Base-by-base conservation (phyloP, 306 rosid genomes). In the Inga oerstediana region DNA sequence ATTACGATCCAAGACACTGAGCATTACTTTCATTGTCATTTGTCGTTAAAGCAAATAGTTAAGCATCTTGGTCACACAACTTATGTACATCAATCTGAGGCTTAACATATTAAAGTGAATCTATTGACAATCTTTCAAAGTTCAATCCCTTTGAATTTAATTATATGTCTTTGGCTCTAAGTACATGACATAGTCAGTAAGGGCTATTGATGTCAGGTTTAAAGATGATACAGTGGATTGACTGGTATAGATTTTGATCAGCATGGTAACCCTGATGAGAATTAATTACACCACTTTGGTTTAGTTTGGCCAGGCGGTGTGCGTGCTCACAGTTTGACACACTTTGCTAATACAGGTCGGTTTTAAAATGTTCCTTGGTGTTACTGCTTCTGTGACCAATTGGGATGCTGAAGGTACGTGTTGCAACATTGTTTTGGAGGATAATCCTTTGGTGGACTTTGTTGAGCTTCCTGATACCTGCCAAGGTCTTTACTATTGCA, bases 341-440 rank as follows among this genome's bases (percentile, higher is more conserved):
- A 19, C 59, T 52, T 16, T 14, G 59, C 59, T 59, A 59, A 32
- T 82, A 52, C 92, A 96, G 98, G 91, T 94, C 72, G 99, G 98
- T 76, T 93, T 96, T 74, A 93, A 96, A 85, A 96, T 96, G 98
- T 96, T 93, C 85, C 89, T 96, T 49, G 99, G 98, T 67, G 97
- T 96, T 84, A 89, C 93, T 58, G 99, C 99, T 82, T 89, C 99
- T 24, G 99, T 96, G 84, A 85, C 90, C 78, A 93, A 91, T 79
- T 96, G 98, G 98, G 98, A 96, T 88, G 91, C 94, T 86, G 99
- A 96, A 41, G 98, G 98, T 70, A 92, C 97, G 68, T 90, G 94
- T 82, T 96, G 99, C 85, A 96, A 92, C 74, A 92, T 96, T 75
- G 84, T 96, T 86, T 90, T 96, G 90, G 99, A 96, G 89, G 99